A percentile compares a stretch with the other conserved stretches of the same genome.
phyloP scores from a whole-genome alignment of 225 moss, liverwort and hornwort species.

The Physcomitrium patens region DNA sequence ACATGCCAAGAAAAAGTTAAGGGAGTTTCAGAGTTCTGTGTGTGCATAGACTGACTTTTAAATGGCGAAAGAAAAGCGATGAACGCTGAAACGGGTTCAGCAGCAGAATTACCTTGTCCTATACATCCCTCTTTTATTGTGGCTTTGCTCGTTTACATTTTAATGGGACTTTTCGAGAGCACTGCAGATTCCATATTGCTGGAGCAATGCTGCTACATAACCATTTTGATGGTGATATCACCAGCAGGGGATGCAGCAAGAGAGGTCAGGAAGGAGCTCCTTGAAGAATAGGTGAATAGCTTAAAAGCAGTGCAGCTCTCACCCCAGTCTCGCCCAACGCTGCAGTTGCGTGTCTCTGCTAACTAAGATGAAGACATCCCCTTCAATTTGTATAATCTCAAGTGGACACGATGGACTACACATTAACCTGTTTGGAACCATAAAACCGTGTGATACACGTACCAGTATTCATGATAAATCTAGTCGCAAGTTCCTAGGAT shows the following conservation, averaged over 20 bases:
- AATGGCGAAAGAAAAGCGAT: constrained; percentile 21
- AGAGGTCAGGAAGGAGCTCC: constrained; percentile 28
- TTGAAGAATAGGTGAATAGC: constrained; percentile 18
- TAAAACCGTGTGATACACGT: constrained; percentile 23
- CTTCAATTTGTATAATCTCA: constrained; percentile 15
- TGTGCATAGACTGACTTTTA: neutral
- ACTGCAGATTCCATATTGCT: constrained; percentile 30
- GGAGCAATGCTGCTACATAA: constrained; percentile 12
- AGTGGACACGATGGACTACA: constrained; percentile 10
- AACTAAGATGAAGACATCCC: constrained; percentile 14
- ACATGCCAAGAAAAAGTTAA: neutral
- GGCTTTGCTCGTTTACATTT: constrained; percentile 32
- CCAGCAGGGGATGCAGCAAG: constrained; percentile 12
- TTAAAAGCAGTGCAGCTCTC: constrained; percentile 27
- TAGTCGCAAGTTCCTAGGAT: constrained; percentile 30
- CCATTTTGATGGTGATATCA: constrained; percentile 10
- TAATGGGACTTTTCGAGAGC: constrained; percentile 26
- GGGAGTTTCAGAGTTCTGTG: constrained; percentile 4
- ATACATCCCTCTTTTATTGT: constrained; percentile 28
- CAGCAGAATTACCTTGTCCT: constrained; percentile 26
- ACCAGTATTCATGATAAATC: constrained; percentile 6
- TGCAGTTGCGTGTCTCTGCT: constrained; percentile 14
- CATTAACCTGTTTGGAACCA: constrained; percentile 18
- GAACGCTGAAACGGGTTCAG: constrained; percentile 13
- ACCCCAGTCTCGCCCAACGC: constrained; percentile 21